A percentile compares a stretch with the other conserved stretches of the same genome.
Conservation (phyloP, 2,329 filamentous ascomycete genomes). For the Phialophora tarda region DNA sequence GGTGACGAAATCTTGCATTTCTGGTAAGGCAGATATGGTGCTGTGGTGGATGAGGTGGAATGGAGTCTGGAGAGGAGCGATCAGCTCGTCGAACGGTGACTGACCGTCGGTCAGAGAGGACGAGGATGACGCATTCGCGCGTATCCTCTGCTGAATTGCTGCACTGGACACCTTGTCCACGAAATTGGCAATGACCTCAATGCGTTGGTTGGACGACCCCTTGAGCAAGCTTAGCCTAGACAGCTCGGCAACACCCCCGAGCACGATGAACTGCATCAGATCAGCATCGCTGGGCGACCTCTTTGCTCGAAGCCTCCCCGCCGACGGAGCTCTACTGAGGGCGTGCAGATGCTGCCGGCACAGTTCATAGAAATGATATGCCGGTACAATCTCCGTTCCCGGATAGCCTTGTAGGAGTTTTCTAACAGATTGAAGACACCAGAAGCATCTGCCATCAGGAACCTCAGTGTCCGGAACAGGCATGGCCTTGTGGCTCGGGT, state of each 20-base stretch:
- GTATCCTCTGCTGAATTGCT: constrained; percentile 16
- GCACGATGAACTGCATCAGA: constrained; percentile 32
- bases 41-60: constrained; percentile 22
- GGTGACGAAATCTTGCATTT: constrained; percentile 24
- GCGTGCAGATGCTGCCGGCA: constrained; percentile 32
- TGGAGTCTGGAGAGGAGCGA: constrained; percentile 14
- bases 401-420: constrained; percentile 30
- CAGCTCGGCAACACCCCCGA: constrained; percentile 35
- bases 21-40: constrained; percentile 22
- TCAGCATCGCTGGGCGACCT: constrained; percentile 33
- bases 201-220: constrained; percentile 34
- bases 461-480: neutral
- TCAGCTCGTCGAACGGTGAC: constrained; percentile 14
- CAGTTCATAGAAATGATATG: constrained; percentile 36
- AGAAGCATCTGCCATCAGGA: constrained; percentile 17
- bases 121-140: neutral
- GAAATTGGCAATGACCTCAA: constrained; percentile 31
- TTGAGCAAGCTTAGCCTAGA: constrained; percentile 35
- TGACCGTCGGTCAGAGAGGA: neutral
- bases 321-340: constrained; percentile 33
- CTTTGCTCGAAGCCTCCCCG: constrained; percentile 32
- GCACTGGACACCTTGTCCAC: constrained; percentile 27
- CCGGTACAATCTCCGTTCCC: constrained; percentile 26
- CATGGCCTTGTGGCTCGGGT: constrained; percentile 25
- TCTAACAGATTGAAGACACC: constrained; percentile 24